Evolutionary conservation across 768 basidiomycete genomes (phyloP), one percentile per base, ranked within the genome.

Genomic region (Termitomyces sp.): DNA sequence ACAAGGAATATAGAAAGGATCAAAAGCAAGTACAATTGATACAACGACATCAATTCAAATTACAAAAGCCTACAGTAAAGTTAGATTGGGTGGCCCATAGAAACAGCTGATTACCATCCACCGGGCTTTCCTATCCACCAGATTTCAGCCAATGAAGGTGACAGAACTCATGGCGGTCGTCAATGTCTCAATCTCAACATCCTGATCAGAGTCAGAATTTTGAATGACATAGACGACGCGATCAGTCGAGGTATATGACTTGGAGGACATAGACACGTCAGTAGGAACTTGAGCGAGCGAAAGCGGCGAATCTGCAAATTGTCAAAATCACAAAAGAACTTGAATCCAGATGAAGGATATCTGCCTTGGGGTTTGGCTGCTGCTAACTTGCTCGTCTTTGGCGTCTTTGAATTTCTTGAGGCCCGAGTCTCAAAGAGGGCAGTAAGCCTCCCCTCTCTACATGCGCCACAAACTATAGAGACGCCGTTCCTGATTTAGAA

Each of bases 391-490:
- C 78, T 74, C 24, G 67, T 67, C 60, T 71, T 72, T 11, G 68
- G 65, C 9, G 66, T 72, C 54, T 71, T 73, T 4, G 74, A 68
- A 9, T 68, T 38, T 37, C 53, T 71, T 50, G 62, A 65, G 3
- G 67, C 61, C 41, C 68, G 72, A 43, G 75, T 70, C 19, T 65
- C 62, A 65, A 88, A 89, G 21, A 82, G 70, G 11, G 88, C 82
- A 11, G 77, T 61, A 9, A 90, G 76, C 51, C 67, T 75, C 7
- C 88, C 87, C 44, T 68, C 72, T 64, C 77, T 81, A 63, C 88
- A 90, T 0, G 71, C 76, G 15, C 85, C 85, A 58, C 88, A 90
- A 2, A 82, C 88, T 90, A 51, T n/a, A 56, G 22, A 24, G 48
- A 26, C 6, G 37, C 19, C 22, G 17, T 17, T 51, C 14, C 2